A percentile compares a stretch with the other conserved stretches of the same genome.
Conservation (phyloP, 139 green algal genomes). For the Picochlorum sp. region DNA sequence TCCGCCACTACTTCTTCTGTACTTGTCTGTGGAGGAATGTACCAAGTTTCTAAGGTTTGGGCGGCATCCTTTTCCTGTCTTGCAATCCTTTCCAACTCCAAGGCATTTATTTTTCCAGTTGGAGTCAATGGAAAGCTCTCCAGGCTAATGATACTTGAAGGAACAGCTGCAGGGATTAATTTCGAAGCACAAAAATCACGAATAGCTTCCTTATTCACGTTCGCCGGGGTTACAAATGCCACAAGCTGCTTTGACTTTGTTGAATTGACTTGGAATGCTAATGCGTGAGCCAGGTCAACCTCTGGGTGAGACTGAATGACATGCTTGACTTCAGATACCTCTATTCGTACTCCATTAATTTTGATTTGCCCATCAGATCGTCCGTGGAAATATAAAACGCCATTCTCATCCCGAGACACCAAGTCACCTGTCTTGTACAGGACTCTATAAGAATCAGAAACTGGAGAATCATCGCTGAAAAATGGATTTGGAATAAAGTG, state of each 20-base stretch:
- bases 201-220: too few relatives aligned
- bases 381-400: slow-evolving; percentile 32
- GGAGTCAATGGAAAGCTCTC: too few relatives aligned
- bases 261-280: too few relatives aligned
- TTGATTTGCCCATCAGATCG: slow-evolving; percentile 43
- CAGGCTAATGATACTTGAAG: too few relatives aligned
- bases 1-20: not conserved
- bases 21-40: not conserved
- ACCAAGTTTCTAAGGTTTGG: not conserved
- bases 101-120: too few relatives aligned
- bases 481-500: slow-evolving; percentile 41
- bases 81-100: too few relatives aligned
- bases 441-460: not conserved
- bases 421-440: slow-evolving; percentile 35
- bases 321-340: slow-evolving; percentile 47
- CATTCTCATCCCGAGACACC: slow-evolving; percentile 22
- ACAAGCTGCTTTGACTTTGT: too few relatives aligned
- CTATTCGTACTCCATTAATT: slow-evolving; percentile 46
- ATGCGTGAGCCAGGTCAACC: too few relatives aligned
- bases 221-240: too few relatives aligned
- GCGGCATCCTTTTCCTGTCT: too few relatives aligned
- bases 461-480: not conserved
- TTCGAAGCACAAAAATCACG: too few relatives aligned
- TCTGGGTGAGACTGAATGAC: not conserved
- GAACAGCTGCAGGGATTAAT: too few relatives aligned